Conservation (phyloP, 768 basidiomycete genomes). For the Asterophora lycoperdoides region DNA sequence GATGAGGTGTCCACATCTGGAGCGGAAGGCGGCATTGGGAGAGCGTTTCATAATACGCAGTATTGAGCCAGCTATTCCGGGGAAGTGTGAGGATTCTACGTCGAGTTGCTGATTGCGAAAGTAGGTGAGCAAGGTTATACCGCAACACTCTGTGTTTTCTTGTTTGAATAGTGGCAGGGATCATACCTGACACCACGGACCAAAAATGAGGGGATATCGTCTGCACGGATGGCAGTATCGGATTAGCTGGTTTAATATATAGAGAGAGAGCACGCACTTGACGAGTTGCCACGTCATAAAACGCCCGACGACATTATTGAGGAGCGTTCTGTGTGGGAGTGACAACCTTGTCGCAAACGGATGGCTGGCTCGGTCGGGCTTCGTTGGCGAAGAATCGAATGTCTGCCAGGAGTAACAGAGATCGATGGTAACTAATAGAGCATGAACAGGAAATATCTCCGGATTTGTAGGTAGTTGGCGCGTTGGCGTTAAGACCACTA, state of each 20-base stretch:
- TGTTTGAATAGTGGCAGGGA: slow-evolving; percentile 1
- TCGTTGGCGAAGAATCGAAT: slow-evolving; percentile 8
- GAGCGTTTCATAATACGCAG: slow-evolving; percentile 51
- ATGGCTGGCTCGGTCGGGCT: slow-evolving; percentile 20
- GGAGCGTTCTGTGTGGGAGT: slow-evolving; percentile 48
- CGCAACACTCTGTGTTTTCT: neutral
- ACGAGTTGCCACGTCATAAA: slow-evolving; percentile 58
- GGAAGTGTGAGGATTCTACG: slow-evolving; percentile 45
- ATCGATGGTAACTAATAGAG: slow-evolving; percentile 35
- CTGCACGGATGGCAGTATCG: slow-evolving; percentile 29
- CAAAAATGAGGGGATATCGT: slow-evolving; percentile 76
- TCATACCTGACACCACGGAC: slow-evolving; percentile 57
- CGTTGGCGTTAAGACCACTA: slow-evolving; percentile 17
- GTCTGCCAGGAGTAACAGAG: slow-evolving; percentile 34
- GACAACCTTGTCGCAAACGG: slow-evolving; percentile 56
- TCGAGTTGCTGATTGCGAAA: slow-evolving; percentile 48
- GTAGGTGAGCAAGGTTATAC: neutral
- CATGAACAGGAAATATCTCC: slow-evolving; percentile 29
- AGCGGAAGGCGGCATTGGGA: slow-evolving; percentile 40
- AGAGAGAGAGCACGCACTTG: slow-evolving; percentile 36
- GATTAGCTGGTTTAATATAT: slow-evolving; percentile 2
- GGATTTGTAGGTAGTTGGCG: slow-evolving; percentile 14
- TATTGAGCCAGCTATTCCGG: slow-evolving; percentile 47
- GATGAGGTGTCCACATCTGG: slow-evolving; percentile 38
- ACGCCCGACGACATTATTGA: slow-evolving; percentile 49